These are phyloP conservation scores for Tylopilus felleus DNA, from an alignment of 768 basidiomycete species.

Conservation along the genomic window DNA sequence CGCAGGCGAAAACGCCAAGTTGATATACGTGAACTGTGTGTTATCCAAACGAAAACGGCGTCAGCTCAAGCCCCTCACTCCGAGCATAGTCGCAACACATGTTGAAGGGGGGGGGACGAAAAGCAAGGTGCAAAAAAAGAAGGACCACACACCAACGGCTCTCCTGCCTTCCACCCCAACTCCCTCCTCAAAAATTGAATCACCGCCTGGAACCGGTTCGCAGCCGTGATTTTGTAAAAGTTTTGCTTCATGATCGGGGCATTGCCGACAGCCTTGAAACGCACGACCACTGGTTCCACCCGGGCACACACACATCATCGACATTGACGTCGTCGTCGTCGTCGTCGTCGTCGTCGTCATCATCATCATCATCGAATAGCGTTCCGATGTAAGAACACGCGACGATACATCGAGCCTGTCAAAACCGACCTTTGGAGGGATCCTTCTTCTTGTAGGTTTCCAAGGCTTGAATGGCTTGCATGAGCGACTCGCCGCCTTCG, in stretches of 20 bases:
- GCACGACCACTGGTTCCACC: conserved; percentile 73
- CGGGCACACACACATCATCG: too few species aligned
- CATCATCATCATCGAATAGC: not conserved
- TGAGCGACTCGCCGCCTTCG: conserved; percentile 30
- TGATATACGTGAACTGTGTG: conserved; percentile 71
- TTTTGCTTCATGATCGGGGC: conserved; percentile 99
- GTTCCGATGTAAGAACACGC: not conserved
- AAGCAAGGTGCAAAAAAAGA: not conserved
- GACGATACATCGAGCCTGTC: not conserved
- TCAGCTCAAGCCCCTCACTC: conserved; percentile 1
- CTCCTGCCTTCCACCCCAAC: conserved; percentile 79
- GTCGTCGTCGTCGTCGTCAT: not conserved
- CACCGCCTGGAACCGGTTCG: conserved; percentile 92
- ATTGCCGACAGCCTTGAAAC: conserved; percentile 97
- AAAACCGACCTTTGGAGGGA: conserved; percentile 60
- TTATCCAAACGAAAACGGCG: conserved; percentile 16
- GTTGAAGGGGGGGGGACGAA: not conserved
- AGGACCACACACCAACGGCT: conserved; percentile 64
- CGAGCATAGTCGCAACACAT: too few species aligned
- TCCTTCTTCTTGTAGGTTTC: conserved; percentile 89
- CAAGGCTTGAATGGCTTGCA: conserved; percentile 65
- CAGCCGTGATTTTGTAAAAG: conserved; percentile 95
- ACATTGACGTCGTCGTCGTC: not conserved
- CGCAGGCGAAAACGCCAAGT: conserved; percentile 71
- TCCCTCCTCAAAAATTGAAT: conserved; percentile 91